A percentile compares a stretch with the other conserved stretches of the same genome.
These are phyloP conservation scores for Aphanomyces euteiches DNA, from an alignment of 352 stramenopile genomes.

Conservation along the genomic window DNA sequence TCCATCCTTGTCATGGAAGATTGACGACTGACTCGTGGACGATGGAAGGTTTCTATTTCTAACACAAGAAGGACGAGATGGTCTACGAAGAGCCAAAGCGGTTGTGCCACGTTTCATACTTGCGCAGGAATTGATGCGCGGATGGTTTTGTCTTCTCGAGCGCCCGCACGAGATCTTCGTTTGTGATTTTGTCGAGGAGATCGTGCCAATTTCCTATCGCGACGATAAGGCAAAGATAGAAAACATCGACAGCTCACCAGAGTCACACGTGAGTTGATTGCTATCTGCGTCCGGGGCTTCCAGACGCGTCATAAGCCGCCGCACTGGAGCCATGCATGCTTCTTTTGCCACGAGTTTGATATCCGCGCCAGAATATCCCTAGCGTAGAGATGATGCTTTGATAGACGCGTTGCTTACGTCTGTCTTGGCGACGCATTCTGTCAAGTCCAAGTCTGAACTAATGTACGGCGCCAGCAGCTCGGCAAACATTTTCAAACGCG, in stretches of 20 bases:
- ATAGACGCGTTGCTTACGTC: slow-evolving; percentile 33
- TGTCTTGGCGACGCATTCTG: slow-evolving; percentile 47
- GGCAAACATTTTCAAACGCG: slow-evolving; percentile 52
- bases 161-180: slow-evolving; percentile 49
- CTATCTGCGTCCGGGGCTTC: slow-evolving; percentile 36
- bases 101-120: slow-evolving; percentile 76
- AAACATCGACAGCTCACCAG: not conserved
- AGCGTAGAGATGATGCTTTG: not conserved
- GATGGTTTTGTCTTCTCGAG: slow-evolving; percentile 80
- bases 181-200: slow-evolving; percentile 55
- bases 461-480: slow-evolving; percentile 61
- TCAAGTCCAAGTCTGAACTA: slow-evolving; percentile 47
- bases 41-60: not conserved
- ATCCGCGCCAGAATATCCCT: slow-evolving; percentile 74
- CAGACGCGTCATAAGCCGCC: slow-evolving; percentile 61
- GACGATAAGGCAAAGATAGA: too few species aligned
- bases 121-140: slow-evolving; percentile 63
- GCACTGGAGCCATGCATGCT: slow-evolving; percentile 75
- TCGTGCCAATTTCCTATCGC: slow-evolving; percentile 46
- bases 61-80: not conserved
- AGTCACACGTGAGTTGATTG: slow-evolving; percentile 26
- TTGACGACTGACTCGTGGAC: too few species aligned
- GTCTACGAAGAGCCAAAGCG: slow-evolving; percentile 69
- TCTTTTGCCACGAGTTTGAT: slow-evolving; percentile 86
- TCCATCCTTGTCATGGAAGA: too few species aligned